Evolutionary conservation across 2,329 filamentous ascomycete species (phyloP).

Genomic region (Ceratocystis ficicola): DNA sequence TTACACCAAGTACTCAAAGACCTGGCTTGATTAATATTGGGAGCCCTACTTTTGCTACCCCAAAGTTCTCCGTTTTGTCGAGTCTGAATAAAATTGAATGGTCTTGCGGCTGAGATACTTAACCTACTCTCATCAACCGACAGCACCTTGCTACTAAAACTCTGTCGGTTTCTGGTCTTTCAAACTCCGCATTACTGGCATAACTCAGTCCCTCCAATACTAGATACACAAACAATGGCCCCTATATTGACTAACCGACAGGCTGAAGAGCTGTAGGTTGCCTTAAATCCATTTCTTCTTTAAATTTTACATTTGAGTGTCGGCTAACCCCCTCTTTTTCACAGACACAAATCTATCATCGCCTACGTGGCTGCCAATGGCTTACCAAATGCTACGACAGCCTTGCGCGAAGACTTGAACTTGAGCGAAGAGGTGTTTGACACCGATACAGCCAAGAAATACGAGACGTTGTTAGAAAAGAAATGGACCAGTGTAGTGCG

Average conservation of each 20-base stretch:
- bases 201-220: not conserved
- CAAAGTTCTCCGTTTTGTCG: not conserved
- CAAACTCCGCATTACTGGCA: not conserved
- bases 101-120: not conserved
- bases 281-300: not conserved
- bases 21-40: not conserved
- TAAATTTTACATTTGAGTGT: slow-evolving; percentile 17
- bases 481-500: slow-evolving; percentile 97
- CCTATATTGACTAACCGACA: slow-evolving; percentile 65
- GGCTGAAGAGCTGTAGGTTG: slow-evolving; percentile 73
- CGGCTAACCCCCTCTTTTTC: slow-evolving; percentile 18
- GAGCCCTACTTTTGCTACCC: not conserved
- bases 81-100: not conserved
- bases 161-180: not conserved
- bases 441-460: slow-evolving; percentile 75
- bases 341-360: slow-evolving; percentile 83
- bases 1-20: too few relatives aligned
- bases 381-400: slow-evolving; percentile 55
- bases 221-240: slow-evolving; percentile 43
- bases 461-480: slow-evolving; percentile 87
- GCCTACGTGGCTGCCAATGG: slow-evolving; percentile 70
- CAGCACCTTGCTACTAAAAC: not conserved
- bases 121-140: not conserved
- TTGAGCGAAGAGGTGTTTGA: slow-evolving; percentile 62
- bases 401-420: slow-evolving; percentile 64